A percentile compares a stretch with the other conserved stretches of the same genome.
These are phyloP conservation scores for Penicillium sp. DNA, from an alignment of 2,329 filamentous ascomycete species.

Conservation along the genomic window DNA sequence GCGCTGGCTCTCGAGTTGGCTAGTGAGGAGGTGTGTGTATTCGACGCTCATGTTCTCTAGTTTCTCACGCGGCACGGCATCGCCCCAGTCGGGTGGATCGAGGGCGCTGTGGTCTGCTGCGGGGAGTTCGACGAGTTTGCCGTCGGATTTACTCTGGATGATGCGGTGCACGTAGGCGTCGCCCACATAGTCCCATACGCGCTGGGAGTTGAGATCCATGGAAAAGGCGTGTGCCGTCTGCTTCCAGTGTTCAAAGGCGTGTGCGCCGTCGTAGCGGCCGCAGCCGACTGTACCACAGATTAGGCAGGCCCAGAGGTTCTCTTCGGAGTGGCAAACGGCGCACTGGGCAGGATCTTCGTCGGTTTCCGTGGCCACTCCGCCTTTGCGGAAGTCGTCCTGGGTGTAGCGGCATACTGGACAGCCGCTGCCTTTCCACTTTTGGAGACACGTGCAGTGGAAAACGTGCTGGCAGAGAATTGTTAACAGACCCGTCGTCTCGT, in stretches of 20 bases:
- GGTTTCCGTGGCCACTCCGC: slow-evolving; percentile 49
- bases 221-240: slow-evolving; percentile 84
- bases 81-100: slow-evolving; percentile 42
- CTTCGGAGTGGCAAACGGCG: slow-evolving; percentile 69
- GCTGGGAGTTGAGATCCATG: slow-evolving; percentile 86
- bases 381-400: slow-evolving; percentile 52
- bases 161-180: slow-evolving; percentile 95
- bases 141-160: slow-evolving; percentile 88
- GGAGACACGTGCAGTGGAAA: slow-evolving; percentile 92
- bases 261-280: slow-evolving; percentile 87
- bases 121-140: slow-evolving; percentile 87
- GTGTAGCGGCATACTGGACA: slow-evolving; percentile 95
- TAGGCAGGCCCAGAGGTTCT: slow-evolving; percentile 91
- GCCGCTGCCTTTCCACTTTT: slow-evolving; percentile 91
- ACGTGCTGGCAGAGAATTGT: slow-evolving; percentile 97
- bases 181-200: slow-evolving; percentile 96
- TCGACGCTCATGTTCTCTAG: slow-evolving; percentile 79
- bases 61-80: slow-evolving; percentile 54
- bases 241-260: slow-evolving; percentile 92
- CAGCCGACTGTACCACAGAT: slow-evolving; percentile 92
- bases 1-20: slow-evolving; percentile 86
- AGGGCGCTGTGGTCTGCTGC: slow-evolving; percentile 47
- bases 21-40: slow-evolving; percentile 89
- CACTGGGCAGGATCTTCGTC: slow-evolving; percentile 60
- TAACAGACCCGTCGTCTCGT: slow-evolving; percentile 89